Conservation (phyloP, 495 filamentous ascomycete species). For the Glonium stellatum region DNA sequence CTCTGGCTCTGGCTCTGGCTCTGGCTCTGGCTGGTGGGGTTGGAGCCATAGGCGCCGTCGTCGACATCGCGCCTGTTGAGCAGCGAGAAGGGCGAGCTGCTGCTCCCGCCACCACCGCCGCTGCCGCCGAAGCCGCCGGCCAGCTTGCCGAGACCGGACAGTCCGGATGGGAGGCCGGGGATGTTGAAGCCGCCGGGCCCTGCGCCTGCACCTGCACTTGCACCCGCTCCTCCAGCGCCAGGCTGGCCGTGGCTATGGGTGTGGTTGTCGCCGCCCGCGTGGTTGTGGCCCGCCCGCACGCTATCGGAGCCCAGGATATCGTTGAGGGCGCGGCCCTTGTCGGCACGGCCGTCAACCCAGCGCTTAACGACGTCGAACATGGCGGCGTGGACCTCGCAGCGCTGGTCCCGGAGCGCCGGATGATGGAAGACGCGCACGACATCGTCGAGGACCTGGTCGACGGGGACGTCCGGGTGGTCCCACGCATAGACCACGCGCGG, state of each 20-base stretch:
- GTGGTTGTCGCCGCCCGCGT: slow-evolving; percentile 35
- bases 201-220: not conserved
- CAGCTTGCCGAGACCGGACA: not conserved
- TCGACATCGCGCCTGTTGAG: slow-evolving; percentile 1
- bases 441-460: slow-evolving; percentile 72
- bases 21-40: not conserved
- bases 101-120: too few relatives aligned
- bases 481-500: slow-evolving; percentile 85
- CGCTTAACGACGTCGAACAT: slow-evolving; percentile 79
- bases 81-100: not conserved
- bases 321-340: slow-evolving; percentile 58
- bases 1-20: slow-evolving; percentile 1
- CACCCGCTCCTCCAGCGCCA: not conserved
- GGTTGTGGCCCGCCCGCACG: slow-evolving; percentile 75
- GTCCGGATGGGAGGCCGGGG: not conserved
- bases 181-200: not conserved
- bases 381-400: slow-evolving; percentile 66
- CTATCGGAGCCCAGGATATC: slow-evolving; percentile 66
- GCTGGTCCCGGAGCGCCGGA: slow-evolving; percentile 65
- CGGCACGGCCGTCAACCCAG: slow-evolving; percentile 63
- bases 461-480: slow-evolving; percentile 74
- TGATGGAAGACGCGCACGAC: slow-evolving; percentile 80
- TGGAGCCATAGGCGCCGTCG: not conserved
- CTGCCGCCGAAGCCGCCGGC: too few relatives aligned
- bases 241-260: slow-evolving; percentile 20